A percentile compares a stretch with the other conserved stretches of the same genome.
phyloP scores from a whole-genome alignment of 2,329 filamentous ascomycete genomes.

The Fonsecaea pedrosoi region DNA sequence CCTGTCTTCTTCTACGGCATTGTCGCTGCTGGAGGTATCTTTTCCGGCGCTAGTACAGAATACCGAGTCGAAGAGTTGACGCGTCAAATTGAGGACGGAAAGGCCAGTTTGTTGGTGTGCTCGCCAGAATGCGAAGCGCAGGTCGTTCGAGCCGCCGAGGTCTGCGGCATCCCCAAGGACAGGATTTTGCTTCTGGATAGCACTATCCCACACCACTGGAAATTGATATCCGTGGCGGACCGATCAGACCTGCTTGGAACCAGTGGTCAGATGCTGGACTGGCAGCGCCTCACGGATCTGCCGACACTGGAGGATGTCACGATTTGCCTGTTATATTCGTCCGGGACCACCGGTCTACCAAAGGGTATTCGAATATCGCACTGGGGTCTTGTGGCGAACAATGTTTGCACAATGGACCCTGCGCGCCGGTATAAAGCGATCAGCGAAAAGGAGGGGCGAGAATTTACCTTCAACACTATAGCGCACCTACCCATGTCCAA shows the following conservation, averaged over 20 bases:
- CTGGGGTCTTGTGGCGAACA: neutral
- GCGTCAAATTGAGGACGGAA: neutral
- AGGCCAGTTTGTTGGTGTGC: neutral
- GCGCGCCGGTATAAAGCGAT: neutral
- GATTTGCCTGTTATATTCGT: neutral
- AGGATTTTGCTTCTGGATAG: neutral
- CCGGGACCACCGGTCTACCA: neutral
- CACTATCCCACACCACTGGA: neutral
- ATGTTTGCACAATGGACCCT: neutral
- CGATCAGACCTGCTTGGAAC: neutral
- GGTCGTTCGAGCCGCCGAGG: neutral
- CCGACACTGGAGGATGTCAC: neutral
- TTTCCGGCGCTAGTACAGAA: neutral
- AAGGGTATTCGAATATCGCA: conserved; percentile 2
- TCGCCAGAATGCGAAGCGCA: neutral
- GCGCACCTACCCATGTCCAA: neutral
- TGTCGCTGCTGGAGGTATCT: neutral
- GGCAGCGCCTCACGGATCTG: neutral
- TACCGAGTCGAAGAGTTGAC: neutral
- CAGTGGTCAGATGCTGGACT: neutral
- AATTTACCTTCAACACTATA: neutral
- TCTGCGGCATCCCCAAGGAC: neutral
- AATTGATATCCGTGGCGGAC: conserved; percentile 1
- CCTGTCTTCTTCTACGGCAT: neutral
- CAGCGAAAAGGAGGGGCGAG: neutral